These are phyloP conservation scores for Penicillium sp. DNA, from an alignment of 2,329 filamentous ascomycete genomes.

Conservation along the genomic window DNA sequence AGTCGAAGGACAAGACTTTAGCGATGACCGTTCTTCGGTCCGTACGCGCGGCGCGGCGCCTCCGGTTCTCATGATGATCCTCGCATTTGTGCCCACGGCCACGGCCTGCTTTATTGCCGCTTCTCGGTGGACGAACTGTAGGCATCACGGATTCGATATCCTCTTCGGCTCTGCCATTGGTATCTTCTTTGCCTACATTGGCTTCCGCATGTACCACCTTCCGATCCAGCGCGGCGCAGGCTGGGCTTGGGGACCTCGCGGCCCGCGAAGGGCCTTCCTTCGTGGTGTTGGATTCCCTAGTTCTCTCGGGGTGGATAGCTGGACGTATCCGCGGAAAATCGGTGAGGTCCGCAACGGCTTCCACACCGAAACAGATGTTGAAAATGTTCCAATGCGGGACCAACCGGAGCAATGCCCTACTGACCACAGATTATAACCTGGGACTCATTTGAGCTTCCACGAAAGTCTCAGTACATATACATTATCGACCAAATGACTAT, in stretches of 20 bases:
- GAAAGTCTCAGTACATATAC: background rate
- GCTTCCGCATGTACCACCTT: conserved; percentile 83
- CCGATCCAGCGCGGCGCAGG: conserved; percentile 76
- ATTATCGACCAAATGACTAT: background rate
- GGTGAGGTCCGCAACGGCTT: background rate
- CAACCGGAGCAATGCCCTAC: background rate
- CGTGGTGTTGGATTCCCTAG: conserved; percentile 34
- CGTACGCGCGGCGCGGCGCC: conserved; percentile 77
- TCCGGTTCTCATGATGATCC: conserved; percentile 71
- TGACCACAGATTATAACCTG: background rate
- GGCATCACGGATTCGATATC: conserved; percentile 91
- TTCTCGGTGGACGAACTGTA: conserved; percentile 83
- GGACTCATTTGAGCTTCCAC: background rate
- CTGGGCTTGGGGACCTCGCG: conserved; percentile 85
- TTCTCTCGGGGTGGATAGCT: conserved; percentile 30
- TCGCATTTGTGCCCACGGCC: conserved; percentile 70
- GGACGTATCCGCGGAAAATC: conserved; percentile 17
- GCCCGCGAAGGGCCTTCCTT: conserved; percentile 66
- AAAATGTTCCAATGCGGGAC: conserved; percentile 6
- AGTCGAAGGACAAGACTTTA: conserved; percentile 23
- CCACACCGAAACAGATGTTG: conserved; percentile 4
- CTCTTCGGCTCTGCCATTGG: conserved; percentile 82
- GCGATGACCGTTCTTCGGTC: conserved; percentile 44
- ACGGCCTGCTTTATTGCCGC: conserved; percentile 77
- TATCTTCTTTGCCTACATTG: conserved; percentile 65